These are phyloP conservation scores for Exophiala oligosperma DNA, from an alignment of 2,329 filamentous ascomycete genomes.

Conservation along the genomic window DNA sequence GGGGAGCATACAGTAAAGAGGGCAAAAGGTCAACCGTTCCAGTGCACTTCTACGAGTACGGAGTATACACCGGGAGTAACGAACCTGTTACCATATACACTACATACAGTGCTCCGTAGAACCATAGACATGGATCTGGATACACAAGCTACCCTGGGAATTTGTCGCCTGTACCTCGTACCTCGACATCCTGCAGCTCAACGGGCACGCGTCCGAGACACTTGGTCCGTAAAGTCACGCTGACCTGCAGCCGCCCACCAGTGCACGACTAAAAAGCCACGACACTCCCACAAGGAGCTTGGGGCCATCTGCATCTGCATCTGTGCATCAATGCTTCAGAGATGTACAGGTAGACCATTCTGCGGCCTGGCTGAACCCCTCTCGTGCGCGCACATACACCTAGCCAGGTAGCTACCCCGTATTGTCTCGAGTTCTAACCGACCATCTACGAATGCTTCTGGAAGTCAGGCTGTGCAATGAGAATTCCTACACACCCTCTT, in stretches of 20 bases:
- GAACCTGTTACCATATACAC: background rate
- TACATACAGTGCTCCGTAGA: background rate
- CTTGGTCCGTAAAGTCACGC: conserved; percentile 3
- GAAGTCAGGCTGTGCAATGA: conserved; percentile 8
- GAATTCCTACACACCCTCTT: too few relatives aligned
- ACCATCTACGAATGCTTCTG: conserved; percentile 11
- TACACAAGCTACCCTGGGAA: conserved; percentile 1
- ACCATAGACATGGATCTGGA: background rate
- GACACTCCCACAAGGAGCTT: background rate
- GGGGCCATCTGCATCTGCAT: background rate
- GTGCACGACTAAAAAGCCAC: background rate
- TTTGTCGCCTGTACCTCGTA: conserved; percentile 2
- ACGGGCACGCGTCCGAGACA: conserved; percentile 25
- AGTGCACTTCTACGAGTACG: background rate
- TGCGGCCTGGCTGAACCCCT: too few relatives aligned
- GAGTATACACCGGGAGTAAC: background rate
- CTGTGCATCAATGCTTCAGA: background rate
- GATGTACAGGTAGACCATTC: background rate
- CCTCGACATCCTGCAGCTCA: conserved; percentile 7
- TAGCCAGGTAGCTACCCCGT: too few relatives aligned
- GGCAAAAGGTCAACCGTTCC: too few relatives aligned
- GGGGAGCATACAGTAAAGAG: background rate
- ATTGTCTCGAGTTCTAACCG: background rate
- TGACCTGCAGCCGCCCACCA: conserved; percentile 12
- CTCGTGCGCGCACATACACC: too few relatives aligned